A percentile compares a stretch with the other conserved stretches of the same genome.
These are phyloP conservation scores for Ligustrum vulgare DNA, from an alignment of 257 asterid genomes.

Conservation along the genomic window DNA sequence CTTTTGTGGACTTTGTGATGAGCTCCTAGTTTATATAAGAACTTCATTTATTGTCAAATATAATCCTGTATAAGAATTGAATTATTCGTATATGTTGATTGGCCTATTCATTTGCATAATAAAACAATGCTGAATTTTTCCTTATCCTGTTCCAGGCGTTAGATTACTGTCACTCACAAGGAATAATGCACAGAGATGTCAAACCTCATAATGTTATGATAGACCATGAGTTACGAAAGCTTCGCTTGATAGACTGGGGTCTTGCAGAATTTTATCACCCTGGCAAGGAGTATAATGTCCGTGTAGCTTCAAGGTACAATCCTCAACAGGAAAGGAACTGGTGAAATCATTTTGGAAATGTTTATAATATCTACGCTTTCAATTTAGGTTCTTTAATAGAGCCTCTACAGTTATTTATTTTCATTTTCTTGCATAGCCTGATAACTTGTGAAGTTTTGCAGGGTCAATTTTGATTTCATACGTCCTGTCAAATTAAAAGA, in stretches of 20 bases:
- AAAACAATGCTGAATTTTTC: constrained; percentile 7
- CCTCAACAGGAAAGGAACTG: constrained; percentile 10
- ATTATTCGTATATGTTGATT: constrained; percentile 10
- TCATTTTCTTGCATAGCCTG: neutral
- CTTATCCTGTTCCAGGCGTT: constrained; percentile 51
- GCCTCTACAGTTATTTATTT: neutral
- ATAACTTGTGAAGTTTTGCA: neutral
- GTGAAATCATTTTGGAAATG: constrained; percentile 9
- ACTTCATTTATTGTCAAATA: neutral
- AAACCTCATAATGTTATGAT: constrained; percentile 90
- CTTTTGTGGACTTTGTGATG: neutral
- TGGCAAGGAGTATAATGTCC: constrained; percentile 76
- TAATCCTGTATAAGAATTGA: neutral
- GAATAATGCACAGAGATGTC: constrained; percentile 77
- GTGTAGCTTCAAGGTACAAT: constrained; percentile 77
- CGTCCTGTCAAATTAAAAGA: neutral
- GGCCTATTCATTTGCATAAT: neutral
- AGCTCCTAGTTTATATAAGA: neutral
- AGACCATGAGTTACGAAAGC: constrained; percentile 77
- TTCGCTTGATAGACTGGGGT: constrained; percentile 86
- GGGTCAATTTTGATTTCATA: neutral
- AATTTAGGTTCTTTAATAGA: neutral
- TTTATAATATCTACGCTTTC: neutral
- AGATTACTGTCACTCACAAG: constrained; percentile 77
- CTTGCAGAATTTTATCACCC: constrained; percentile 77